Conservation (phyloP, 2,329 filamentous ascomycete genomes). For the Arachnomyces sp. region DNA sequence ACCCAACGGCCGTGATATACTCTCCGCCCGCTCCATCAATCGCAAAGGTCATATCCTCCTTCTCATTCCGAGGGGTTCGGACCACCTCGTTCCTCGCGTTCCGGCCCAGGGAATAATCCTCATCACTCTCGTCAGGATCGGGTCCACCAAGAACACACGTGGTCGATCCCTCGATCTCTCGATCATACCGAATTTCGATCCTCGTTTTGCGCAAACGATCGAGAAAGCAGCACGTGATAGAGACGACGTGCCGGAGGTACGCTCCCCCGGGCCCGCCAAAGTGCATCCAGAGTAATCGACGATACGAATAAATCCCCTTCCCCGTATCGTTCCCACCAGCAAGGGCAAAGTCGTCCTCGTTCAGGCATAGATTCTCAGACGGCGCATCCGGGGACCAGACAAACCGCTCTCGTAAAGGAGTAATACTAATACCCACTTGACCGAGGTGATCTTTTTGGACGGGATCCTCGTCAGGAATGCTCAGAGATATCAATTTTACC, state of each 20-base stretch:
- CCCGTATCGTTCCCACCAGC: not conserved
- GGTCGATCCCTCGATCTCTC: not conserved
- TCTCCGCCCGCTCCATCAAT: not conserved
- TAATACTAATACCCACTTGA: not conserved
- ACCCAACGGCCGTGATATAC: constrained; percentile 1
- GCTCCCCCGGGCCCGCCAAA: not conserved
- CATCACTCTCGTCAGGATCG: not conserved
- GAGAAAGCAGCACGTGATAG: not conserved
- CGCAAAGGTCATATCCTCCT: not conserved
- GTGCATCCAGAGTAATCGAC: not conserved
- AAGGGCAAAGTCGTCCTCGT: not conserved
- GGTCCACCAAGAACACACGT: not conserved
- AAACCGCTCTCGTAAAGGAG: not conserved
- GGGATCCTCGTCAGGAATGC: not conserved
- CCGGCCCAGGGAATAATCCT: too few species aligned
- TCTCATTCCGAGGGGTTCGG: not conserved
- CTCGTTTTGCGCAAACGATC: not conserved
- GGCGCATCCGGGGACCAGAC: not conserved
- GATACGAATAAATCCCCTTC: not conserved
- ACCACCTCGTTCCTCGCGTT: too few species aligned
- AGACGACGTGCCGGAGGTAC: not conserved
- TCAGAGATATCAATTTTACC: not conserved
- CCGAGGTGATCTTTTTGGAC: too few species aligned
- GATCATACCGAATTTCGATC: not conserved
- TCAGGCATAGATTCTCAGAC: not conserved